Conservation (phyloP, 2,329 filamentous ascomycete species). For the Pyricularia sp. region DNA sequence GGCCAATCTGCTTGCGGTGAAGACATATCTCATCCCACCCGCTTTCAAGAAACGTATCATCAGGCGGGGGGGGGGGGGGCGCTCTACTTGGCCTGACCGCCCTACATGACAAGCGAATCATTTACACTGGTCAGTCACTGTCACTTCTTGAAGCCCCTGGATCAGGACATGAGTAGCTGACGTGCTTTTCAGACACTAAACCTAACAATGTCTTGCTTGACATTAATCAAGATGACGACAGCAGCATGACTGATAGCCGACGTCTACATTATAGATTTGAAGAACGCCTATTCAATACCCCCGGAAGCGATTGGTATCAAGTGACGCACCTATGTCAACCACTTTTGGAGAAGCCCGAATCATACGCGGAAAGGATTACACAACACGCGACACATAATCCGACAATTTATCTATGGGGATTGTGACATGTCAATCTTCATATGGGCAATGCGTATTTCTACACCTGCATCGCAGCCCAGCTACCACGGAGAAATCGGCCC, state of each 20-base stretch:
- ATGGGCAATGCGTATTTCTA: no score
- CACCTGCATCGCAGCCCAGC: no score
- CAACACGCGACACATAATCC: no score
- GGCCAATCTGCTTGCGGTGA: background rate
- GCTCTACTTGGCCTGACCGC: background rate
- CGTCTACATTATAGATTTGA: background rate
- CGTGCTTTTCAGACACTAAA: background rate
- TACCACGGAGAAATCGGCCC: background rate
- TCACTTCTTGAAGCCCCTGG: background rate
- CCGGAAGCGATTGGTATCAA: background rate
- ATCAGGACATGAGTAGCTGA: no score
- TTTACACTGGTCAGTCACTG: background rate
- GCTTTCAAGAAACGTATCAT: background rate
- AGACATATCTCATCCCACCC: background rate
- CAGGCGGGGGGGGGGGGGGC: no score
- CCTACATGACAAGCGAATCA: background rate
- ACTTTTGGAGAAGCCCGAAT: background rate
- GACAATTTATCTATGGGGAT: background rate
- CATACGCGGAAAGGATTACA: background rate
- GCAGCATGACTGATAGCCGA: background rate
- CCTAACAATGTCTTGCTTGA: background rate
- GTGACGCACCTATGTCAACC: background rate
- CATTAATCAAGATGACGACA: background rate
- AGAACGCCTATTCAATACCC: background rate
- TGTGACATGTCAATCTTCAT: background rate